Conservation (phyloP, 2,329 filamentous ascomycete species). For the Colletotrichum sp. region DNA sequence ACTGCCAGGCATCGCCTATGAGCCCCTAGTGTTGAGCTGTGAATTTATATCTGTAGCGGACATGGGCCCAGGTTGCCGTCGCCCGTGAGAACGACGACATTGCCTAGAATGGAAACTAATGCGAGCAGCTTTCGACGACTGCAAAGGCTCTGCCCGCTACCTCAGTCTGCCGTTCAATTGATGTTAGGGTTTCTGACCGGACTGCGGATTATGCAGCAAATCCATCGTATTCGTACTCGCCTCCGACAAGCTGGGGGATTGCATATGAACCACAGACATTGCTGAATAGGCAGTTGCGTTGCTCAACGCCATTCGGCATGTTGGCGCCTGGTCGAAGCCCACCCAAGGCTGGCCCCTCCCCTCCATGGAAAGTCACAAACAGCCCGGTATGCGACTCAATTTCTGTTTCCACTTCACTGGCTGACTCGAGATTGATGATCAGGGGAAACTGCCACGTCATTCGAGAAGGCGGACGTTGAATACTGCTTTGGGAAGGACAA, state of each 20-base stretch:
- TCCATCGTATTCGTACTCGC: not conserved
- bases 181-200: not conserved
- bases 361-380: not conserved
- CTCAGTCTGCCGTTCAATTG: not conserved
- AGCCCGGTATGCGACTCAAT: not conserved
- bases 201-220: not conserved
- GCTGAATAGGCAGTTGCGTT: not conserved
- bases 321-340: not conserved
- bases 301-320: not conserved
- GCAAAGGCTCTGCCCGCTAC: not conserved
- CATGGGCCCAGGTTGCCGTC: not conserved
- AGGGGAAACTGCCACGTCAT: not conserved
- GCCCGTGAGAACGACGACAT: not conserved
- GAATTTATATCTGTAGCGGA: not conserved
- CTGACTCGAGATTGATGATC: not conserved
- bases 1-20: not conserved
- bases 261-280: not conserved
- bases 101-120: not conserved
- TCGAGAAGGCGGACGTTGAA: not conserved
- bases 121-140: not conserved
- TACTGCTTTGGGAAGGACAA: not conserved
- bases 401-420: not conserved
- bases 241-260: not conserved
- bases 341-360: not conserved
- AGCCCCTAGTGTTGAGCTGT: not conserved